Evolutionary conservation across 441 rosid species (phyloP).

Genomic region (Geranium incanum): DNA sequence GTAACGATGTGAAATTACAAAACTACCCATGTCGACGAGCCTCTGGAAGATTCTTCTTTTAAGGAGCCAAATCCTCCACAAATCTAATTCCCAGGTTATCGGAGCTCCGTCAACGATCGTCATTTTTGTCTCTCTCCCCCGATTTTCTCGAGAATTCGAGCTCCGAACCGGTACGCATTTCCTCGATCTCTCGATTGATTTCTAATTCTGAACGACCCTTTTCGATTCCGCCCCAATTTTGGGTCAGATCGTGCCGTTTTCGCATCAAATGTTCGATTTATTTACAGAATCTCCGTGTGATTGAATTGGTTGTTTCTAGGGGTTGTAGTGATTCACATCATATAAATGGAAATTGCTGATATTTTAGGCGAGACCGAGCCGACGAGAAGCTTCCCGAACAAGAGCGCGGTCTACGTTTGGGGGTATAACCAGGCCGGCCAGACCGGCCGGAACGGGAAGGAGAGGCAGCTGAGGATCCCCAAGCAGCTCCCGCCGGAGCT

Average conservation of each 20-base stretch:
- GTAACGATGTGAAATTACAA: not conserved
- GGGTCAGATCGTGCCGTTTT: not conserved
- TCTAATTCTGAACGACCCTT: not conserved
- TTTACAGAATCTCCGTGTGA: not conserved
- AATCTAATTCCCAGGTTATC: conserved; percentile 3
- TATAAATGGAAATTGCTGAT: conserved; percentile 53
- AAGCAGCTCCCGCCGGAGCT: conserved; percentile 89
- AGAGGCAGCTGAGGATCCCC: conserved; percentile 68
- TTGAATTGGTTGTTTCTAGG: conserved; percentile 7
- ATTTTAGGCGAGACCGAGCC: conserved; percentile 62
- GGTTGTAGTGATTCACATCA: not conserved
- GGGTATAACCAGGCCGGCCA: conserved; percentile 90
- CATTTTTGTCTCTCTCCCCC: not conserved
- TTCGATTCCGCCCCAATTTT: not conserved
- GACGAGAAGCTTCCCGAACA: conserved; percentile 40
- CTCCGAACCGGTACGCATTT: not conserved
- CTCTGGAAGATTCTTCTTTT: not conserved
- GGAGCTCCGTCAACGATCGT: not conserved
- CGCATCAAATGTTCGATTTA: not conserved
- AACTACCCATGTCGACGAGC: not conserved
- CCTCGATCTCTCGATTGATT: not conserved
- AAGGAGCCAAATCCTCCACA: not conserved
- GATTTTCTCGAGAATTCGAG: not conserved
- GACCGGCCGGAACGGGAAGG: conserved; percentile 73
- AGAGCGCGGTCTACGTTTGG: conserved; percentile 97